Evolutionary conservation across 2,329 filamentous ascomycete genomes (phyloP), one percentile per base, ranked within the genome.

Genomic region (Akanthomyces lecanii): DNA sequence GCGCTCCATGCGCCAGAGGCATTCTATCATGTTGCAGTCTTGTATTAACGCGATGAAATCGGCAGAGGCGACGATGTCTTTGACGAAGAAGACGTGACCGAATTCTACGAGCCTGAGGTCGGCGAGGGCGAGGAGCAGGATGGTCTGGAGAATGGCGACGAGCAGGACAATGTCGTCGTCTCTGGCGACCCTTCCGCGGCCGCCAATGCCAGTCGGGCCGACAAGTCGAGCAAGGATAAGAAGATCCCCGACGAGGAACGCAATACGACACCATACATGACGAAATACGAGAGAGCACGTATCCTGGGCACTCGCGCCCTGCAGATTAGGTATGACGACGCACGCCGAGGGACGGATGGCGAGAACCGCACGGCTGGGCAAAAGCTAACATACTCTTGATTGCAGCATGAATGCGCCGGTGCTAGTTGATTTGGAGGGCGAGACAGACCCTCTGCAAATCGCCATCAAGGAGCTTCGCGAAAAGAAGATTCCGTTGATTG

Each of bases 401-500:
- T 33, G 36, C 69, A 96, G 95, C 80, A 96, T 97, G 89, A 98
- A 98, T 76, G 95, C 95, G 64, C 95, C 95, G 3, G 93, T 98
- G 36, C 84, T 99, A 52, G 95, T 99, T 59, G 95, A 99, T 74
- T 85, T 97, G 40, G 95, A 98, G 77, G 95, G 95, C 72, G 94
- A 98, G 82, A 98, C 95, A 58, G 95, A 99, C 79, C 95, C 95
- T 51, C 82, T 99, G 62, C 92, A 97, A 78, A 98, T 99, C 74
- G 95, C 95, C 28, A 90, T 97, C 76, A 98, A 98, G 80, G 95
- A 99, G 79, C 82, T 99, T 75, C 87, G 91, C 67, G 93, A 98
- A 81, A 98, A 98, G 85, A 99, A 99, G 85, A 97, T 99, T 62
- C 95, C 95, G 28, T 79, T 99, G 65, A 95, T 99, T 63, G 91